phyloP scores from a whole-genome alignment of 1,284 basidiomycete genomes.

The Leucocoprinus gongylophorus region DNA sequence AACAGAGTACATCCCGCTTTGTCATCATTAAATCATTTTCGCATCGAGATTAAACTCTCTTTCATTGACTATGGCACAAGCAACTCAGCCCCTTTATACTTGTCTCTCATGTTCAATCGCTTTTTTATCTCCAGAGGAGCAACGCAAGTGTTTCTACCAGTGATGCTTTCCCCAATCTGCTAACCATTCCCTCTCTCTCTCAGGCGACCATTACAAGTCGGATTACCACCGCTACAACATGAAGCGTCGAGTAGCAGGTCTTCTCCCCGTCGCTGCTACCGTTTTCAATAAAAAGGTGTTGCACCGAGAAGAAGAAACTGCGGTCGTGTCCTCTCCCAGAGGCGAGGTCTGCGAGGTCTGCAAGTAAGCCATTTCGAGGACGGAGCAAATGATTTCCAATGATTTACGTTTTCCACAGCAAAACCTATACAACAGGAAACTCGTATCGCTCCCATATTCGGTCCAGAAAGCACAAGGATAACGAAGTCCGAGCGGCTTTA shows the following conservation, averaged over 20 bases:
- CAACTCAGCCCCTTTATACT: constrained; percentile 55
- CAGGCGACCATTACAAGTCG: constrained; percentile 85
- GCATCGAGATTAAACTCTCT: constrained; percentile 4
- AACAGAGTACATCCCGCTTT: constrained; percentile 12
- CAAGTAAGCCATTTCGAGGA: constrained; percentile 49
- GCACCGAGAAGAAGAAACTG: constrained; percentile 69
- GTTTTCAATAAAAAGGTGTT: constrained; percentile 91
- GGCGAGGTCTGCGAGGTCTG: constrained; percentile 73
- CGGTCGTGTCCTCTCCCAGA: constrained; percentile 57
- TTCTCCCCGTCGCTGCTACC: constrained; percentile 78
- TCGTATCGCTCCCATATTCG: constrained; percentile 83
- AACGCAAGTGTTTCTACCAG: constrained; percentile 47
- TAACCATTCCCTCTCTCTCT: not conserved
- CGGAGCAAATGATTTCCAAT: constrained; percentile 10
- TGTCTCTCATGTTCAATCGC: constrained; percentile 93
- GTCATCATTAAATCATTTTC: constrained; percentile 12
- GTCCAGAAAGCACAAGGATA: constrained; percentile 90
- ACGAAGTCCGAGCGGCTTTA: constrained; percentile 47
- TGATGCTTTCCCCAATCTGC: not conserved
- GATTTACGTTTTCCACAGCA: constrained; percentile 42
- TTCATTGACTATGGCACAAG: constrained; percentile 12
- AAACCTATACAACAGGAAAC: constrained; percentile 86
- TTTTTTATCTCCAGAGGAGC: constrained; percentile 79
- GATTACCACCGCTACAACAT: constrained; percentile 99
- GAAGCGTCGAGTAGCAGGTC: constrained; percentile 89